Conservation (phyloP, 208 protist species). For the Blastocrithidia nonstop region DNA sequence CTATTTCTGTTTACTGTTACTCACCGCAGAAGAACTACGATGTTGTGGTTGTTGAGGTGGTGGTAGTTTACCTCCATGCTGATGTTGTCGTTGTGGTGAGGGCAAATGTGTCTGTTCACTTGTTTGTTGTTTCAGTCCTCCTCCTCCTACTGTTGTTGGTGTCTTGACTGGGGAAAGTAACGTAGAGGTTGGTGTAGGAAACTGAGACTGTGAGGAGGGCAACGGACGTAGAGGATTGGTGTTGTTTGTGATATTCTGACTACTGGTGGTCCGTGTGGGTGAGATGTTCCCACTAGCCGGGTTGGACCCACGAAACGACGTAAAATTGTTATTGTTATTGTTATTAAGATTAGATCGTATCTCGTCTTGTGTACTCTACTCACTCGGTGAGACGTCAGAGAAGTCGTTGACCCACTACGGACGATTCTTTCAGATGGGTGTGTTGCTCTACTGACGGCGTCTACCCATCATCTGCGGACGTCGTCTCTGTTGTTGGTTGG, state of each 20-base stretch:
- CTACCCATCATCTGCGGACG: conserved; percentile 18
- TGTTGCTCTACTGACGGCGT: no score
- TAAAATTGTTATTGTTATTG: conserved; percentile 2
- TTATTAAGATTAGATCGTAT: no score
- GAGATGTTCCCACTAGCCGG: no score
- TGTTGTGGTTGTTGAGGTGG: conserved; percentile 1
- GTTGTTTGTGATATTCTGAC: no score
- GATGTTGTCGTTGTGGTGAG: conserved; percentile 1
- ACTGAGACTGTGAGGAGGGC: no score
- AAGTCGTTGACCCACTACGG: conserved; percentile 76
- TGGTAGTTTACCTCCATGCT: background rate
- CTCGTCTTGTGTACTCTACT: no score
- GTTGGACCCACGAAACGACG: no score
- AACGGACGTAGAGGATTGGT: no score
- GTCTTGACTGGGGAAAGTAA: no score
- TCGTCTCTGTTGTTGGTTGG: background rate
- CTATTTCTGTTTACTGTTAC: conserved; percentile 2
- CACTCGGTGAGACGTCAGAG: conserved; percentile 5
- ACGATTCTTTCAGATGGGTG: conserved; percentile 18
- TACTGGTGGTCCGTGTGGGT: background rate
- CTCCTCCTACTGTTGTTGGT: background rate
- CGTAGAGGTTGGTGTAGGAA: no score
- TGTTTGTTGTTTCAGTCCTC: background rate
- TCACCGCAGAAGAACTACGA: background rate
- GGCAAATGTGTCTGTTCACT: background rate